Conservation (phyloP, 2,329 filamentous ascomycete genomes). For the Alternaria angustiovoidea region DNA sequence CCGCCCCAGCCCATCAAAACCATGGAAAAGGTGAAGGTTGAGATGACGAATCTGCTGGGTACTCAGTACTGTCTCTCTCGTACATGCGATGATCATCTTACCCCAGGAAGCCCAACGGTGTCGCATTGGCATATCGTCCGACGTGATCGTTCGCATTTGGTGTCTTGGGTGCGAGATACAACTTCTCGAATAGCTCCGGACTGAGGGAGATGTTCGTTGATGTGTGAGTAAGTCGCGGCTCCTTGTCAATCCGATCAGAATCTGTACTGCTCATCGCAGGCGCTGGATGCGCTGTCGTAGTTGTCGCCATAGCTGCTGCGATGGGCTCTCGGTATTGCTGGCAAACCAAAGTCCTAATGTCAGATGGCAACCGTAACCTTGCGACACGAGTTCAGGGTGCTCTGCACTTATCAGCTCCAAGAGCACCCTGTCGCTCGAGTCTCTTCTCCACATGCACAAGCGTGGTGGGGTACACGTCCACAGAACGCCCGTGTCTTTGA, state of each 20-base stretch:
- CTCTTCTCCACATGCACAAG: not conserved
- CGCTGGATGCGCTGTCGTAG: not conserved
- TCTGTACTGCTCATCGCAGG: conserved; percentile 12
- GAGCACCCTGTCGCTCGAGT: not conserved
- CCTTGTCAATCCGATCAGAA: conserved; percentile 30
- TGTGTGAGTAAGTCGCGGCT: conserved; percentile 28
- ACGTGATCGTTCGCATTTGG: conserved; percentile 31
- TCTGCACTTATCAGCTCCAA: not conserved
- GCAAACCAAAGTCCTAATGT: not conserved
- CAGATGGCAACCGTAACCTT: not conserved
- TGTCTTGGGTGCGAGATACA: conserved; percentile 38
- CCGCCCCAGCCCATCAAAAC: conserved; percentile 53
- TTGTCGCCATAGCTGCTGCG: conserved; percentile 6
- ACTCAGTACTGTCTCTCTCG: not conserved
- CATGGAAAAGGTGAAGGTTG: conserved; percentile 53
- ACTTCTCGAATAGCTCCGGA: conserved; percentile 41
- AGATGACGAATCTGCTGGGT: conserved; percentile 46
- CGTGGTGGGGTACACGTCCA: not conserved
- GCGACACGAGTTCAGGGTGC: not conserved
- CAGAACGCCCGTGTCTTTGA: not conserved
- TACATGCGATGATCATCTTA: not conserved
- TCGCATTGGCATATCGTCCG: conserved; percentile 34
- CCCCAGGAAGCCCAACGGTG: conserved; percentile 42
- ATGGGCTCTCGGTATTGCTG: not conserved
- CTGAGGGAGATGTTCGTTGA: conserved; percentile 38